Base-by-base conservation (phyloP, 1,284 basidiomycete genomes). In the Fomitiporia mediterranea region DNA sequence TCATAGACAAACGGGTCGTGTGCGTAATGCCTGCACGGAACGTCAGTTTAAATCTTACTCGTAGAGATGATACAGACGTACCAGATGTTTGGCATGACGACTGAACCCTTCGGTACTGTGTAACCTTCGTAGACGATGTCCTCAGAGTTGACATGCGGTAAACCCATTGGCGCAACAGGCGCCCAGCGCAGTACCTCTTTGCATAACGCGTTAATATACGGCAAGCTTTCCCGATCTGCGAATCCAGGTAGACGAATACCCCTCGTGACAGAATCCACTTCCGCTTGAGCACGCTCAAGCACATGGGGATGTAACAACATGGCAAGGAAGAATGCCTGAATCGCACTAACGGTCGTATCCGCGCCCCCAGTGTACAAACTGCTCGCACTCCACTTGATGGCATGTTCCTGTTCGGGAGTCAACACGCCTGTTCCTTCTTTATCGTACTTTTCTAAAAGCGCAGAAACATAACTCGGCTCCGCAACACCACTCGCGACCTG, bases 121-220 rank as follows among this genome's bases (percentile, higher is more conserved):
- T 50, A 44, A 2, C 53, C 61, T 3, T 60, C 38, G 19, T 58
- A 62, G 13, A 44, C 28, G 32, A 56, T 53, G 34, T 62, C 61
- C 30, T 55, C 56, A 19, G 53, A 49, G 27, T 43, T 35, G 5
- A 58, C 61, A 52, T 62, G 61, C 4, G 61, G 59, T 19, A 42
- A 35, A 25, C 61, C 61, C 40, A 61, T 53, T 13, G 55, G 50
- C 4, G 51, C 52, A 19, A 68, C 63, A 2, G 64, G 62, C 34
- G 63, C 55, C 68, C 67, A 69, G 13, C 67, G 59, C 37, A 68
- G 50, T 2, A 64, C 61, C 55, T 71, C 70, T 32, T 66, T 61
- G 2, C 68, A 61, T 8, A 66, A 50, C 0, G 66, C 66, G 23
- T 64, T 56, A 11, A 68, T 54, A 52, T 67, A 69, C 3, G 65